These are phyloP conservation scores for Murraya koenigii DNA, from an alignment of 345 rosid species.

Conservation along the genomic window DNA sequence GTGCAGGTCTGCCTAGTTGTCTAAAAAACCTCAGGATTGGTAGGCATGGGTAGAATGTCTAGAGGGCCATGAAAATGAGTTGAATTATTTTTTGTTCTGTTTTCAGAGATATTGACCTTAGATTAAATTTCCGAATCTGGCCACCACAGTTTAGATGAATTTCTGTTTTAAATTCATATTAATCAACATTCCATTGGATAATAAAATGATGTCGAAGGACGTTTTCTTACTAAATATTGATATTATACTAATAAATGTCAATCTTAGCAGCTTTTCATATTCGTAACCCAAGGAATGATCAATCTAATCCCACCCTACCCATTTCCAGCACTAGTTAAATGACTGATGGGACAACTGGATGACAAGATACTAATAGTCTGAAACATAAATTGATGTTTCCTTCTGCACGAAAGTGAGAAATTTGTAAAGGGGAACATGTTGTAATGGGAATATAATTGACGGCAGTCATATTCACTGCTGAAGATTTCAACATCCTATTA, in stretches of 20 bases:
- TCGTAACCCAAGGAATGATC: not conserved
- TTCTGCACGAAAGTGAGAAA: not conserved
- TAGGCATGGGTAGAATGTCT: not conserved
- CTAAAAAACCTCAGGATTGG: not conserved
- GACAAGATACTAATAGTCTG: not conserved
- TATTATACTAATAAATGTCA: not conserved
- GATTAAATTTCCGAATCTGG: not conserved
- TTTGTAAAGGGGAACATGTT: not conserved
- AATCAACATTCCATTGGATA: not conserved
- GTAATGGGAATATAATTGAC: not conserved
- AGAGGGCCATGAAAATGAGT: not conserved
- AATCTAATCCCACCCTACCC: not conserved
- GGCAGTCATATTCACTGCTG: not conserved
- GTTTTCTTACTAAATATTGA: not conserved
- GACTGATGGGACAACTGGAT: not conserved
- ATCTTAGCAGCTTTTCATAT: not conserved
- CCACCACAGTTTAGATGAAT: not conserved
- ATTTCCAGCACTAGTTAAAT: not conserved
- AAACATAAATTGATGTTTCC: not conserved
- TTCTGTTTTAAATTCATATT: not conserved
- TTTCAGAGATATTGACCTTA: not conserved
- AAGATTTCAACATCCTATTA: not conserved
- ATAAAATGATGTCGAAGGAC: not conserved
- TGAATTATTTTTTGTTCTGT: not conserved
- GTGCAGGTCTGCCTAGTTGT: not conserved